A percentile compares a stretch with the other conserved stretches of the same genome.
phyloP scores from a whole-genome alignment of 352 stramenopile species.

The Phytophthora macrochlamydospora region DNA sequence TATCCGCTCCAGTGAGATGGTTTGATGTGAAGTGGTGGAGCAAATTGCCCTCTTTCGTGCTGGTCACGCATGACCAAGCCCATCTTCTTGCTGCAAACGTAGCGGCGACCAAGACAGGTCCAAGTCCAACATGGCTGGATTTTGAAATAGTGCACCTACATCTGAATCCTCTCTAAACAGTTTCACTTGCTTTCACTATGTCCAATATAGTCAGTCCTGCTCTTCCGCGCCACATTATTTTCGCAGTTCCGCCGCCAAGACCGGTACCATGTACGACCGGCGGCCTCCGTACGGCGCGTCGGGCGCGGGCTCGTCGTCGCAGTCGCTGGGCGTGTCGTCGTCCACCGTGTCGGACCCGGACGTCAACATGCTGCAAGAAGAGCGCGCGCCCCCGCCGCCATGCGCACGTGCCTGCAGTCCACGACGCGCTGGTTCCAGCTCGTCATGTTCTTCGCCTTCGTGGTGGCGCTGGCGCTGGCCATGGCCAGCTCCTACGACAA shows the following conservation, averaged over 20 bases:
- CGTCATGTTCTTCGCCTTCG: constrained; percentile 82
- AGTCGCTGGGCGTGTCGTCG: constrained; percentile 34
- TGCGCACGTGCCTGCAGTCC: constrained; percentile 74
- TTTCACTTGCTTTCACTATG: neutral
- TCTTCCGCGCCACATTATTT: neutral
- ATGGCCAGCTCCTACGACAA: constrained; percentile 75
- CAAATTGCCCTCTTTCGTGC: no score
- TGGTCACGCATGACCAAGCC: no score
- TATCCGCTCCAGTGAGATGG: neutral
- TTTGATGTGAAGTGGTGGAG: neutral
- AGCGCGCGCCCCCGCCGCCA: constrained; percentile 21
- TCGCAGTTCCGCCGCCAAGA: no score
- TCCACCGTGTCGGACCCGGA: constrained; percentile 46
- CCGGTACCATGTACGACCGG: constrained; percentile 21
- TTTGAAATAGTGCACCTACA: no score
- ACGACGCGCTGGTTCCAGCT: constrained; percentile 87
- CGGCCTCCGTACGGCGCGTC: constrained; percentile 9
- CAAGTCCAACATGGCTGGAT: no score
- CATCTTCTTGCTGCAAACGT: no score
- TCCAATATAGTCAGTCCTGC: neutral
- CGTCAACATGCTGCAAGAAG: constrained; percentile 50
- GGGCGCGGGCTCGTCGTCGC: constrained; percentile 36
- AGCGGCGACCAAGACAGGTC: no score
- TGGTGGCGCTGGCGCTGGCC: constrained; percentile 60
- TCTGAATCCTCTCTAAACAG: neutral